A percentile compares a stretch with the other conserved stretches of the same genome.
Evolutionary conservation across 1,284 basidiomycete genomes (phyloP).

Genomic region (Microbotryum silenes-acaulis): DNA sequence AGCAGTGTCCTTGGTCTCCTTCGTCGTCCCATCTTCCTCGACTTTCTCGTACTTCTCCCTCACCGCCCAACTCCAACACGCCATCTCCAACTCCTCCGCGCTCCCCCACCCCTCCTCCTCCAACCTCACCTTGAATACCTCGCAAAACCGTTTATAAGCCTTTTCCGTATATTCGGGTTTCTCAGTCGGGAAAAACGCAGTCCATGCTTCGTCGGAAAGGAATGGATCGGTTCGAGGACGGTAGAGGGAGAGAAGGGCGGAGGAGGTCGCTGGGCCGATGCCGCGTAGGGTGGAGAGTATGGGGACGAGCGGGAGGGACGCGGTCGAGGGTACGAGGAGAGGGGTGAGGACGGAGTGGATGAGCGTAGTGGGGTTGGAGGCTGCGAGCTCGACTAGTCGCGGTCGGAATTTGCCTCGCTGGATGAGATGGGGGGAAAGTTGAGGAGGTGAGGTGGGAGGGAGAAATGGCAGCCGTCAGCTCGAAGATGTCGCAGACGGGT

Average conservation of each 20-base stretch:
- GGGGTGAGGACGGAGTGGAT: neutral
- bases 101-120: slow-evolving; percentile 13
- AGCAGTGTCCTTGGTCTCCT: neutral
- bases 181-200: neutral
- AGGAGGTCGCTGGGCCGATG: slow-evolving; percentile 32
- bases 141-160: slow-evolving; percentile 4
- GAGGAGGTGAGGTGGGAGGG: neutral
- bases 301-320: neutral
- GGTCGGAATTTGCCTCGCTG: slow-evolving; percentile 28
- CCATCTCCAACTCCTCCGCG: slow-evolving; percentile 20
- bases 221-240: slow-evolving; percentile 18
- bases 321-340: neutral
- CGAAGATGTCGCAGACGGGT: neutral
- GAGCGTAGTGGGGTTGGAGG: slow-evolving; percentile 3
- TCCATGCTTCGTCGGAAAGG: slow-evolving; percentile 29
- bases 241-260: slow-evolving; percentile 22
- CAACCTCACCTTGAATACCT: slow-evolving; percentile 6
- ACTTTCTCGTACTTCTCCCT: neutral
- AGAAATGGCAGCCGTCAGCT: neutral
- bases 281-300: slow-evolving; percentile 21
- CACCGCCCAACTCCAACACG: slow-evolving; percentile 19
- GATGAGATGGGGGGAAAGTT: neutral
- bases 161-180: slow-evolving; percentile 26
- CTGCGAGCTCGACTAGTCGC: slow-evolving; percentile 10
- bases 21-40: neutral